These are phyloP conservation scores for Berberis thunbergii DNA, from an alignment of 164 flowering plant genomes.

Conservation along the genomic window DNA sequence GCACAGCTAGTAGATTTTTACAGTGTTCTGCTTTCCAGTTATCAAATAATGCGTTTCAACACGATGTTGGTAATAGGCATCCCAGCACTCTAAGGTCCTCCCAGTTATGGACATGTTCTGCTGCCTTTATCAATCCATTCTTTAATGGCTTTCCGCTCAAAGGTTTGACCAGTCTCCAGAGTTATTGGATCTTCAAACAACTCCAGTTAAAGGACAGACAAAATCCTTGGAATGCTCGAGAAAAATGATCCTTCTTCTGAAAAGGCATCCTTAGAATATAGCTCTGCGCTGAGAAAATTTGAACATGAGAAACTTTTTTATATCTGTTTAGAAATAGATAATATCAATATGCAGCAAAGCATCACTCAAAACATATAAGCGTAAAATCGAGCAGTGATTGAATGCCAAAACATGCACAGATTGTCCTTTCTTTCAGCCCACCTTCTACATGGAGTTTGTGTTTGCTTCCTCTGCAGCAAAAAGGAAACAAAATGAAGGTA, in stretches of 20 bases:
- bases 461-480: too few species aligned
- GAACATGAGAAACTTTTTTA: conserved; percentile 3
- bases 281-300: conserved; percentile 27
- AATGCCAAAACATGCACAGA: not conserved
- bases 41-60: conserved; percentile 48
- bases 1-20: conserved; percentile 26
- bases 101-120: conserved; percentile 55
- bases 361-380: too few species aligned
- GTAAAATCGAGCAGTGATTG: too few species aligned
- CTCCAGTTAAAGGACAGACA: conserved; percentile 59
- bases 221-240: conserved; percentile 42
- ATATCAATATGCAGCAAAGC: too few species aligned
- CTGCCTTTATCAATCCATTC: conserved; percentile 56
- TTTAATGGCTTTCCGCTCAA: conserved; percentile 48
- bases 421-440: too few species aligned
- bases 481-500: not conserved
- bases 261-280: conserved; percentile 14
- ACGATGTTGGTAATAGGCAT: conserved; percentile 50
- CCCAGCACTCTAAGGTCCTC: conserved; percentile 24
- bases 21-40: conserved; percentile 47
- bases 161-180: conserved; percentile 69
- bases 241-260: conserved; percentile 23
- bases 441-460: too few species aligned
- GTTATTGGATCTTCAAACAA: conserved; percentile 73
- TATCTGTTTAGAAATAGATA: not conserved